Conservation (phyloP, 108 stramenopile species). For the Cyclostephanos tholiformis region DNA sequence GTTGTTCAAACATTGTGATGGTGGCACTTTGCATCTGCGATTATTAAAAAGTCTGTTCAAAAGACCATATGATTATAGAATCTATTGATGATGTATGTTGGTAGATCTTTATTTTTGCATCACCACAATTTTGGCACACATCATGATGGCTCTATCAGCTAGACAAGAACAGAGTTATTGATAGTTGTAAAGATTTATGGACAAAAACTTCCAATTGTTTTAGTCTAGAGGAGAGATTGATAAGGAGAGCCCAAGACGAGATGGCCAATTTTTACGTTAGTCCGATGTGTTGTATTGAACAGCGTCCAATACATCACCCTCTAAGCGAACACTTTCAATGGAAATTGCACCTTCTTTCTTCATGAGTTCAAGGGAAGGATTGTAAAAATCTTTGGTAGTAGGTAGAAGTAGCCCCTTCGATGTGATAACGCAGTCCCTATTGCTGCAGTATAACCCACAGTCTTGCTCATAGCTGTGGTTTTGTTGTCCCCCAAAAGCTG, state of each 20-base stretch:
- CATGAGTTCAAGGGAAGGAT: conserved; percentile 28
- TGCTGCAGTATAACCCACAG: conserved; percentile 77
- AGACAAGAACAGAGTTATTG: neutral
- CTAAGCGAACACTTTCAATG: conserved; percentile 19
- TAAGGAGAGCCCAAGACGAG: neutral
- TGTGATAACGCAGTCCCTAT: conserved; percentile 46
- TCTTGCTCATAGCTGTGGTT: conserved; percentile 76
- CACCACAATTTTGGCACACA: neutral
- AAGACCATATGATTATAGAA: no score
- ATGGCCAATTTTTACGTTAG: neutral
- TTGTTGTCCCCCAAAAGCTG: conserved; percentile 63
- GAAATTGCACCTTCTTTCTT: conserved; percentile 29
- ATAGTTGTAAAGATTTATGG: conserved; percentile 3
- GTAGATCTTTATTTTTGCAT: neutral
- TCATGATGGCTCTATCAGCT: neutral
- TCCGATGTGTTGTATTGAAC: neutral
- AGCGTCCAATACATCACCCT: conserved; percentile 11
- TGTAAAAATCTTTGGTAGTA: conserved; percentile 29
- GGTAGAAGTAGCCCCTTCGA: conserved; percentile 36
- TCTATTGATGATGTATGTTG: neutral
- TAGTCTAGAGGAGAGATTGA: neutral
- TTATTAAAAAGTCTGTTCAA: no score
- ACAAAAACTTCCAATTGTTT: neutral
- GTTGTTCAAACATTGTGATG: neutral
- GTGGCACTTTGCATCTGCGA: no score